phyloP scores from a whole-genome alignment of 2,329 filamentous ascomycete genomes.

The Sporothrix phasma region DNA sequence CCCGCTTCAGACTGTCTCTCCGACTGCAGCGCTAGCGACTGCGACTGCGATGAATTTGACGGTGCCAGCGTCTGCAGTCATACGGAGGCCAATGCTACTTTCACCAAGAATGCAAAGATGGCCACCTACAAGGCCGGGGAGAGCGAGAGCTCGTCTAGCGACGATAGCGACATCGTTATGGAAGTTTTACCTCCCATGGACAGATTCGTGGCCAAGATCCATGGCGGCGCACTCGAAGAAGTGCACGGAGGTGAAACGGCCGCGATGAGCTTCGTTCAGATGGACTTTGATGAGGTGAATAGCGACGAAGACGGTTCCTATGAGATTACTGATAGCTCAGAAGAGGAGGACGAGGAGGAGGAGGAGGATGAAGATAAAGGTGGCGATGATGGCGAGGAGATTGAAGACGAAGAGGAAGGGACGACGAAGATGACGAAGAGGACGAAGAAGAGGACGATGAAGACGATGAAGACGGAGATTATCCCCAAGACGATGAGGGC shows the following conservation, averaged over 20 bases:
- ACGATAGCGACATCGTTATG: not conserved
- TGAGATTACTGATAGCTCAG: no score
- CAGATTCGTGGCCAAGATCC: not conserved
- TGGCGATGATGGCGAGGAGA: no score
- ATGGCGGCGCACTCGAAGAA: no score
- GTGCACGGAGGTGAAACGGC: no score
- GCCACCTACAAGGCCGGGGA: not conserved
- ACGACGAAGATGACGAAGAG: not conserved
- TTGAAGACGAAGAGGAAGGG: not conserved
- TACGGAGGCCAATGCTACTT: not conserved
- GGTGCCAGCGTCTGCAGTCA: not conserved
- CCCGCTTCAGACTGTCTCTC: slow-evolving; percentile 20
- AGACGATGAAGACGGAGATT: not conserved
- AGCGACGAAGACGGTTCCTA: not conserved
- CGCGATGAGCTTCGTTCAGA: not conserved
- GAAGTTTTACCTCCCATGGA: not conserved
- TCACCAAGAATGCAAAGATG: not conserved
- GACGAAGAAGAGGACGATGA: not conserved
- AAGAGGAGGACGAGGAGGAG: not conserved
- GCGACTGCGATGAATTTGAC: not conserved
- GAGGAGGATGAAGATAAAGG: slow-evolving; percentile 7
- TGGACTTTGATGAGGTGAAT: not conserved
- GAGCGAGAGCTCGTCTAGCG: not conserved
- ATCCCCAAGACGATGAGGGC: not conserved
- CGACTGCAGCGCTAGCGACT: slow-evolving; percentile 11